Percentiles rank a stretch among this genome's conserved stretches.
These are phyloP conservation scores for Pyronema domesticum DNA, from an alignment of 495 filamentous ascomycete genomes.

Conservation along the genomic window DNA sequence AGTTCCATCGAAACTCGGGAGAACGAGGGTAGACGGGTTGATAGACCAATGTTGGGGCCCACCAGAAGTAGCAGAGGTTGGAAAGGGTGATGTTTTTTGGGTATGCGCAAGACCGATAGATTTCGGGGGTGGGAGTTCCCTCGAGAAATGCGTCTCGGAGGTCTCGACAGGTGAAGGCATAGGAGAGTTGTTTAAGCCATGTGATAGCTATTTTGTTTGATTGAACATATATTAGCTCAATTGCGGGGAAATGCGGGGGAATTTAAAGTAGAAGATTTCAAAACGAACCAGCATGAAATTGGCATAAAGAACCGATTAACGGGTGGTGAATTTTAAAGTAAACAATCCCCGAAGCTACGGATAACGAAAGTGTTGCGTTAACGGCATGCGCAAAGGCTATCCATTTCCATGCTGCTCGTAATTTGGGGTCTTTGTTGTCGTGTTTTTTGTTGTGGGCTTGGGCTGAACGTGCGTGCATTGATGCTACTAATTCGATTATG, in stretches of 20 bases:
- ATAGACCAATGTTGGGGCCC: constrained; percentile 89
- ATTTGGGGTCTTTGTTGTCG: constrained; percentile 39
- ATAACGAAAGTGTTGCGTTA: constrained; percentile 67
- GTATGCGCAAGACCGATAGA: constrained; percentile 75
- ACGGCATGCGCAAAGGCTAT: constrained; percentile 62
- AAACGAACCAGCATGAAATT: constrained; percentile 50
- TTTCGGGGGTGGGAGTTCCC: constrained; percentile 51
- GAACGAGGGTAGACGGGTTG: constrained; percentile 89
- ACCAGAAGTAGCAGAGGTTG: constrained; percentile 90
- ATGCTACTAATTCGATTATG: constrained; percentile 65
- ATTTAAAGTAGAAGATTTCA: background rate
- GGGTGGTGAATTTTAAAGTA: constrained; percentile 86
- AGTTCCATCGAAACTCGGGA: constrained; percentile 57
- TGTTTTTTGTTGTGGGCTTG: constrained; percentile 45
- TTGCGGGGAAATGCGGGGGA: background rate
- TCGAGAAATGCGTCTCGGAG: constrained; percentile 73
- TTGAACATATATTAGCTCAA: no score
- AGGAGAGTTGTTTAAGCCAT: constrained; percentile 87
- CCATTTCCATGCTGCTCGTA: constrained; percentile 56
- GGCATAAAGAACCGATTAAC: constrained; percentile 73
- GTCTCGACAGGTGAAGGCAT: constrained; percentile 91
- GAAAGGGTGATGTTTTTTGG: constrained; percentile 70
- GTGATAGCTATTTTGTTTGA: constrained; percentile 45
- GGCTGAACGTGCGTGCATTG: constrained; percentile 49
- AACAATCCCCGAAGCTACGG: constrained; percentile 63